Evolutionary conservation across 179 eudicot species (phyloP).

Genomic region (Carnegiea gigantea): DNA sequence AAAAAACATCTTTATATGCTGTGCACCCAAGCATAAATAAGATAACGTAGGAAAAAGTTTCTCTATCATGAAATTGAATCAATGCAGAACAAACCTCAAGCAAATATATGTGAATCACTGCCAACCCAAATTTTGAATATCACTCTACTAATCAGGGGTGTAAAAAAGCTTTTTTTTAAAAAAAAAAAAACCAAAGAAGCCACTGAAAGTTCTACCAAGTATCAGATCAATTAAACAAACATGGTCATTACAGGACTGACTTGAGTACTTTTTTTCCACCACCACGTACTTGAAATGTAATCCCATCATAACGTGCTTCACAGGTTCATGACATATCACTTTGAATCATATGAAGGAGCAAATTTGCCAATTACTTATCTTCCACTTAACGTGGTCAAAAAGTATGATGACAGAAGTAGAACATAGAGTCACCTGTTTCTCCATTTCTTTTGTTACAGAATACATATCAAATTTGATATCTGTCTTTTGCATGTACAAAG

Average conservation of each 20-base stretch:
- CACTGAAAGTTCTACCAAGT: not conserved
- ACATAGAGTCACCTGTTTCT: slow-evolving; percentile 66
- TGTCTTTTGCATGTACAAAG: slow-evolving; percentile 88
- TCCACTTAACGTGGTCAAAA: not conserved
- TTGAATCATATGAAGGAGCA: not conserved
- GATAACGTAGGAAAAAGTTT: not conserved
- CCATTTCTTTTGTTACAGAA: slow-evolving; percentile 94
- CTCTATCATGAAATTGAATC: not conserved
- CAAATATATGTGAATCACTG: not conserved
- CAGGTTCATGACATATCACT: not conserved
- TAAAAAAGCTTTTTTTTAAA: not conserved
- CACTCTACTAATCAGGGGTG: not conserved
- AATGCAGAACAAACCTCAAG: not conserved
- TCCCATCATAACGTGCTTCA: not conserved
- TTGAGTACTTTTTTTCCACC: not conserved
- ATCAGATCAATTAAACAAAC: not conserved
- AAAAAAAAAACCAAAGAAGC: too few relatives aligned
- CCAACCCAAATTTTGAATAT: not conserved
- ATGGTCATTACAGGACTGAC: not conserved
- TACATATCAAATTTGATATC: slow-evolving; percentile 92
- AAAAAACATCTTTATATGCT: not conserved
- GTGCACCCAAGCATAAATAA: not conserved
- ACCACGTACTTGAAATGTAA: not conserved
- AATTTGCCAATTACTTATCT: not conserved
- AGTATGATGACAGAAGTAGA: slow-evolving; percentile 7